Percentiles rank a stretch among this genome's conserved stretches.
Conservation (phyloP, 257 asterid genomes). For the Salvia hispanica region DNA sequence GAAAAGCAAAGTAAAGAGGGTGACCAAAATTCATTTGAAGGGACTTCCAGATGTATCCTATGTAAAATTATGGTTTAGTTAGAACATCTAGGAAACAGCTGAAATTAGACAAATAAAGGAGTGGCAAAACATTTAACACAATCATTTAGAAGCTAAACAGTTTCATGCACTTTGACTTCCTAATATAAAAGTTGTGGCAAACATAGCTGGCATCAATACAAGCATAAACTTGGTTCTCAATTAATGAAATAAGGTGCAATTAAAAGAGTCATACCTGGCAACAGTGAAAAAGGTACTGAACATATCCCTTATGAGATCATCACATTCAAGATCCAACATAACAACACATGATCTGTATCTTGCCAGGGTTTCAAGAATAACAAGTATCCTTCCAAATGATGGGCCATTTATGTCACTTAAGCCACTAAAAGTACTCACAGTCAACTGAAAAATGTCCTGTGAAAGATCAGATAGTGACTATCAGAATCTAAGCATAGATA, state of each 20-base stretch:
- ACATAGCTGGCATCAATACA: constrained; percentile 15
- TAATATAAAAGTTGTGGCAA: constrained; percentile 18
- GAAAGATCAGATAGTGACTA: constrained; percentile 36
- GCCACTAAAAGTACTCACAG: constrained; percentile 88
- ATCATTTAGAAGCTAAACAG: constrained; percentile 15
- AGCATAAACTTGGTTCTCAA: constrained; percentile 16
- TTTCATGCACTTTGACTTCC: constrained; percentile 9
- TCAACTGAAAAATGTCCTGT: constrained; percentile 90
- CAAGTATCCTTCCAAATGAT: constrained; percentile 87
- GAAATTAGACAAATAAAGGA: not conserved
- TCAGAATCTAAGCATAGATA: constrained; percentile 30
- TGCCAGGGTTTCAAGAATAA: constrained; percentile 91
- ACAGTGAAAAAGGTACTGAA: constrained; percentile 71
- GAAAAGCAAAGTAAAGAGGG: not conserved
- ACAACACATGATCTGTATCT: constrained; percentile 93
- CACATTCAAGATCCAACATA: constrained; percentile 99
- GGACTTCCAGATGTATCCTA: not conserved
- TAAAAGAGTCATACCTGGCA: constrained; percentile 60
- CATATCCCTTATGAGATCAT: constrained; percentile 88
- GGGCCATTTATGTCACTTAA: constrained; percentile 74
- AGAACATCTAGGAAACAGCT: not conserved
- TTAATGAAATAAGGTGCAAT: constrained; percentile 22
- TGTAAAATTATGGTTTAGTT: not conserved
- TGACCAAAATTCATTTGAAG: not conserved
- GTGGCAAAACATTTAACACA: not conserved